phyloP scores from a whole-genome alignment of 164 flowering plant genomes.

The Berberis vulgaris region DNA sequence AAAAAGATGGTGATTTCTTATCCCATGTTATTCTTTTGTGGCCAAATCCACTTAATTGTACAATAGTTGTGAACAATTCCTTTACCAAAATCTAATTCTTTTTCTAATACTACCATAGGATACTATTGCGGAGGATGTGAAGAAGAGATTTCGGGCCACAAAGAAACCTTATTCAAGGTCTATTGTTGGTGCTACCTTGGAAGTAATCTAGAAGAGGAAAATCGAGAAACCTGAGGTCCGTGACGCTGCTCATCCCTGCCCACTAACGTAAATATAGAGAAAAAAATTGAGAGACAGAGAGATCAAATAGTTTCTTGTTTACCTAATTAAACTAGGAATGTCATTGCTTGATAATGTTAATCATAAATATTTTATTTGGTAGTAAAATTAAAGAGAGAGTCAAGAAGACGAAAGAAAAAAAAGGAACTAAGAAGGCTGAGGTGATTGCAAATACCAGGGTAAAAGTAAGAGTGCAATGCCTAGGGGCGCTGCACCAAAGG shows the following conservation, averaged over 20 bases:
- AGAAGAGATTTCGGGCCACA: slow-evolving; percentile 38
- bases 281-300: too few species aligned
- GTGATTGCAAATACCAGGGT: slow-evolving; percentile 12
- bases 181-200: slow-evolving; percentile 41
- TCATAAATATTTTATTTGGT: not conserved
- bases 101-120: slow-evolving; percentile 15
- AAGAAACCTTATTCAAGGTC: slow-evolving; percentile 46
- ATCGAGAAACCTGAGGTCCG: slow-evolving; percentile 41
- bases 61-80: too few species aligned
- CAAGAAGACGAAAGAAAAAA: slow-evolving; percentile 24
- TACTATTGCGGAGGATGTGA: slow-evolving; percentile 32
- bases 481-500: slow-evolving; percentile 16
- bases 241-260: slow-evolving; percentile 40
- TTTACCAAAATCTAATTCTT: not conserved
- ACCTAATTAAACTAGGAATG: too few species aligned
- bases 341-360: too few species aligned
- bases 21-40: too few species aligned
- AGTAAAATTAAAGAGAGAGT: slow-evolving; percentile 24
- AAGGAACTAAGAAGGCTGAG: slow-evolving; percentile 25
- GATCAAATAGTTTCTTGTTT: too few species aligned
- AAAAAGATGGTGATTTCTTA: too few species aligned
- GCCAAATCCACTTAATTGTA: too few species aligned
- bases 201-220: slow-evolving; percentile 41
- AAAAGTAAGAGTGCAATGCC: slow-evolving; percentile 13
- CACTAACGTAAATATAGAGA: not conserved